Evolutionary conservation across 805 yeast species (phyloP).

Genomic region (Candida hispaniensis): DNA sequence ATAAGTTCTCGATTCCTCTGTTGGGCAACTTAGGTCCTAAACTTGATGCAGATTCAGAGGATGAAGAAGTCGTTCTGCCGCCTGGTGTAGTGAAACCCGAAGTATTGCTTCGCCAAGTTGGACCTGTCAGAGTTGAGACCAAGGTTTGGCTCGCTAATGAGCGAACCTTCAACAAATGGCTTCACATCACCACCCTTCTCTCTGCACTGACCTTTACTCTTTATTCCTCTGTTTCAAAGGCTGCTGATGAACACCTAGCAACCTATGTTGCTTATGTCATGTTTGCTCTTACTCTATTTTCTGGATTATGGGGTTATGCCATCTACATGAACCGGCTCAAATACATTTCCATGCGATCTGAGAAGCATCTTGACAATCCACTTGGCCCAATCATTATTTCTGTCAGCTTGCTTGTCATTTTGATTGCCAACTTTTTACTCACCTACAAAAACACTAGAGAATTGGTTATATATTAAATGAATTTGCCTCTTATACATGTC

Average conservation of each 20-base stretch:
- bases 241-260: slow-evolving; percentile 50
- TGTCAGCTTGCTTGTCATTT: slow-evolving; percentile 51
- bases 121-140: slow-evolving; percentile 90
- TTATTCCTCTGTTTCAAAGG: slow-evolving; percentile 58
- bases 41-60: slow-evolving; percentile 39
- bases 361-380: slow-evolving; percentile 79
- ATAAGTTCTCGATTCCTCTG: slow-evolving; percentile 21
- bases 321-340: slow-evolving; percentile 61
- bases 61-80: slow-evolving; percentile 79
- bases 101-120: slow-evolving; percentile 69
- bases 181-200: slow-evolving; percentile 75
- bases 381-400: slow-evolving; percentile 81
- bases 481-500: too few species aligned
- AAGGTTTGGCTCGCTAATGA: slow-evolving; percentile 98
- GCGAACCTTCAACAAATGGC: slow-evolving; percentile 93
- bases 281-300: slow-evolving; percentile 69
- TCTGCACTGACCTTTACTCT: slow-evolving; percentile 78
- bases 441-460: too few species aligned
- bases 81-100: slow-evolving; percentile 82
- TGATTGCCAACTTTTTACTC: slow-evolving; percentile 51
- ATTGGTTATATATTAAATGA: too few species aligned
- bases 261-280: slow-evolving; percentile 63
- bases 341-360: slow-evolving; percentile 70
- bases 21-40: slow-evolving; percentile 31
- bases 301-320: slow-evolving; percentile 82